phyloP scores from a whole-genome alignment of 192 early-diverging fungal genomes.

The Mortierella claussenii region DNA sequence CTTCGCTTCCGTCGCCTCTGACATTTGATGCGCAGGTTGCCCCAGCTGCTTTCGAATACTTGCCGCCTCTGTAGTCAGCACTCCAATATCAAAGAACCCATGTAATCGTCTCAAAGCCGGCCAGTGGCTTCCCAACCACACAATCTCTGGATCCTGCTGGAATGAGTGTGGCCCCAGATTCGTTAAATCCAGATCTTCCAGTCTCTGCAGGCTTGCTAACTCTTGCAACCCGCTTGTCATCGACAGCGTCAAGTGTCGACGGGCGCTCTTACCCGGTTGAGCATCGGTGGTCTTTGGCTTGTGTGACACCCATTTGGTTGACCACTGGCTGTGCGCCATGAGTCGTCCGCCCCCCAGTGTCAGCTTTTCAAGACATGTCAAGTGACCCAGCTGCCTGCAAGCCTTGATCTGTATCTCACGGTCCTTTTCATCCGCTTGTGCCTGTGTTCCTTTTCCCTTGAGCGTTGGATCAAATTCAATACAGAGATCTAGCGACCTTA shows the following conservation, averaged over 20 bases:
- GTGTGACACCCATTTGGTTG: too few species aligned
- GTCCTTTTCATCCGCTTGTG: neutral
- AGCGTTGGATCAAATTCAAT: constrained; percentile 19
- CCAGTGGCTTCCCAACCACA: constrained; percentile 15
- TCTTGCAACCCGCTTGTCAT: constrained; percentile 2
- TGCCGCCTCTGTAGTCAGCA: neutral
- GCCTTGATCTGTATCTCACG: constrained; percentile 13
- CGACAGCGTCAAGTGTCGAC: constrained; percentile 3
- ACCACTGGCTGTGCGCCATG: neutral
- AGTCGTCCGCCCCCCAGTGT: constrained; percentile 7
- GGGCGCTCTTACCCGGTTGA: neutral
- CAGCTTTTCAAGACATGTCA: constrained; percentile 5
- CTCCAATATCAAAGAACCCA: constrained; percentile 8
- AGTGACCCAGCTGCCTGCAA: constrained; percentile 3
- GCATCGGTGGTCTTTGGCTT: too few species aligned
- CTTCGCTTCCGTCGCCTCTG: neutral
- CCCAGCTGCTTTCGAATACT: neutral
- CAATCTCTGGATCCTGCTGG: constrained; percentile 1
- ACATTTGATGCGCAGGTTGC: neutral
- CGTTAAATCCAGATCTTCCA: neutral
- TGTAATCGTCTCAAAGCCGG: constrained; percentile 3
- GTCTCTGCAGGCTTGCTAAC: neutral
- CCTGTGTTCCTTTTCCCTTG: neutral
- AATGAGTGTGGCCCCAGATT: constrained; percentile 13
- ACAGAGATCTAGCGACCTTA: constrained; percentile 3